A percentile compares a stretch with the other conserved stretches of the same genome.
phyloP scores from a whole-genome alignment of 116 monocot genomes.

The Phalaenopsis hybrid region DNA sequence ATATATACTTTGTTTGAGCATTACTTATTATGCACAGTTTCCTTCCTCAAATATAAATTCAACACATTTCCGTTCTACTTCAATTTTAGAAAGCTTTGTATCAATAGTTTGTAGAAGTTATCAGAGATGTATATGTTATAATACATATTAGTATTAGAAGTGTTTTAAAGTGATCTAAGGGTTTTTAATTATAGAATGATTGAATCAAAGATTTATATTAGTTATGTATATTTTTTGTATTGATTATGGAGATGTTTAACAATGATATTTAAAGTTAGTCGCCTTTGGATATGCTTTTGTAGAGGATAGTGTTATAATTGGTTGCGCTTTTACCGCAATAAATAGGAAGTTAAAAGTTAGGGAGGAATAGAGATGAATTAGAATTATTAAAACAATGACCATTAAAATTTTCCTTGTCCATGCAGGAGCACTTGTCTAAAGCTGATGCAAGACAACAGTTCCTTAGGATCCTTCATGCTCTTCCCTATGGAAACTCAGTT shows the following conservation, averaged over 20 bases:
- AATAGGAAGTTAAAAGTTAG: background rate
- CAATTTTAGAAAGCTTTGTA: background rate
- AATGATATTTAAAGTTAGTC: background rate
- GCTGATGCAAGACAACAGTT: constrained; percentile 98
- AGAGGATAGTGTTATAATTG: background rate
- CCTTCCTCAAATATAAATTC: background rate
- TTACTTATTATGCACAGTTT: background rate
- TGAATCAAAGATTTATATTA: too few relatives aligned
- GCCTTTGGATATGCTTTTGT: background rate
- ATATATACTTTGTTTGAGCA: background rate
- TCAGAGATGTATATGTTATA: background rate
- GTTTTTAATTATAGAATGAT: too few relatives aligned
- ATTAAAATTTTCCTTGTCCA: constrained; percentile 3
- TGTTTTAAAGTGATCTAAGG: too few relatives aligned
- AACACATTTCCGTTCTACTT: background rate
- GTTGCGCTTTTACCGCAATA: background rate
- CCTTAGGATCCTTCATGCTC: constrained; percentile 69
- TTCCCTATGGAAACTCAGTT: constrained; percentile 93
- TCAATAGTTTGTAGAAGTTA: background rate
- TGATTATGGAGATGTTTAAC: background rate
- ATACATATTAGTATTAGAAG: background rate
- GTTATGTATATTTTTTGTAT: too few relatives aligned
- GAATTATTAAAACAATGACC: background rate
- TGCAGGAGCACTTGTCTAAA: constrained; percentile 83
- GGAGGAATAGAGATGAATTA: background rate